Conservation (phyloP, 352 stramenopile genomes). For the Phytophthora ohioensis region DNA sequence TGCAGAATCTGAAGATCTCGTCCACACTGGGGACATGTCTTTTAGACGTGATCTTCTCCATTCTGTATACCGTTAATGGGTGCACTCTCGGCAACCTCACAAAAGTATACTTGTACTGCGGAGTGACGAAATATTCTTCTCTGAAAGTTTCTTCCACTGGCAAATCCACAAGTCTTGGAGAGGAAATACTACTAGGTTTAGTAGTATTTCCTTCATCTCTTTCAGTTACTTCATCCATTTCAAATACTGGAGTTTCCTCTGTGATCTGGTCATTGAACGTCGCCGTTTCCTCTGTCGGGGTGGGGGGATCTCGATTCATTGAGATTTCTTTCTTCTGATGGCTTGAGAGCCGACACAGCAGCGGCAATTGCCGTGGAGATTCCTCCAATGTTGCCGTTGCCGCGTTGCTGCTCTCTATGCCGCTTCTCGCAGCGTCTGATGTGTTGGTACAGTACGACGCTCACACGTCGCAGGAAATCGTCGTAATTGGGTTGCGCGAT, state of each 20-base stretch:
- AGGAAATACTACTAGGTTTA: slow-evolving; percentile 59
- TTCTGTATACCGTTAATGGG: slow-evolving; percentile 80
- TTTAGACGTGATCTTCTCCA: slow-evolving; percentile 87
- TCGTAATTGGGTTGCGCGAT: slow-evolving; percentile 93
- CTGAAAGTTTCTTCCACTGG: slow-evolving; percentile 86
- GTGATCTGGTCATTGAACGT: slow-evolving; percentile 11
- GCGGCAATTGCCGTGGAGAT: slow-evolving; percentile 33
- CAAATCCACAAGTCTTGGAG: slow-evolving; percentile 71
- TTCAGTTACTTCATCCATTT: slow-evolving; percentile 23
- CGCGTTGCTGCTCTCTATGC: slow-evolving; percentile 66
- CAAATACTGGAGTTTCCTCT: not conserved
- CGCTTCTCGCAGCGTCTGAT: slow-evolving; percentile 89
- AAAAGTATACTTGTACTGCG: slow-evolving; percentile 91
- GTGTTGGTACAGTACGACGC: slow-evolving; percentile 92
- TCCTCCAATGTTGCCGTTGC: slow-evolving; percentile 1
- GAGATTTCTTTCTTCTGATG: slow-evolving; percentile 19
- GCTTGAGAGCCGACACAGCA: slow-evolving; percentile 33
- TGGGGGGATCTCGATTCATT: slow-evolving; percentile 36
- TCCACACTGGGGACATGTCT: slow-evolving; percentile 89
- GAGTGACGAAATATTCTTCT: slow-evolving; percentile 90
- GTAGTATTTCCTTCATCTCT: slow-evolving; percentile 25
- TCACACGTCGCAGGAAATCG: slow-evolving; percentile 88
- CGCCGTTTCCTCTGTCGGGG: slow-evolving; percentile 18
- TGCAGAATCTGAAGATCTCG: slow-evolving; percentile 94
- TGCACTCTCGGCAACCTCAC: slow-evolving; percentile 75